These are phyloP conservation scores for Scheffersomyces insectosa DNA, from an alignment of 1,139 yeast species.

Conservation along the genomic window DNA sequence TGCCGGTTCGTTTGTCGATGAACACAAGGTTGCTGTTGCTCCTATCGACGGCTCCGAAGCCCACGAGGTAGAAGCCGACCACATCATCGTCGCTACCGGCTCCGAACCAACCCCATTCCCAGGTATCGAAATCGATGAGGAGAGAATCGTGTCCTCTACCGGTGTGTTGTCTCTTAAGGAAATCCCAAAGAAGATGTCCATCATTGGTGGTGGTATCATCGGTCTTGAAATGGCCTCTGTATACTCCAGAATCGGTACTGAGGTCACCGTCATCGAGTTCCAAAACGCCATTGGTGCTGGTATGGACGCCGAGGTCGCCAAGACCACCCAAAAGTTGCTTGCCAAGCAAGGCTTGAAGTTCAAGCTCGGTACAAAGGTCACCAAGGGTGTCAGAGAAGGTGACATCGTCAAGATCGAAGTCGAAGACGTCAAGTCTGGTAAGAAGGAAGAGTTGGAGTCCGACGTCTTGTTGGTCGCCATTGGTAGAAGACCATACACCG, in stretches of 20 bases:
- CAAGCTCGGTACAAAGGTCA: conserved; percentile 89
- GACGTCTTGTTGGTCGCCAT: conserved; percentile 95
- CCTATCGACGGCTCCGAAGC: conserved; percentile 85
- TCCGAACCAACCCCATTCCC: conserved; percentile 99
- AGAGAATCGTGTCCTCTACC: conserved; percentile 94
- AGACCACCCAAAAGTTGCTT: conserved; percentile 83
- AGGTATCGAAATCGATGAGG: conserved; percentile 94
- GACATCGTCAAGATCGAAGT: conserved; percentile 83
- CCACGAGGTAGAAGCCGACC: conserved; percentile 67
- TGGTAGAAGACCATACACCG: conserved; percentile 97
- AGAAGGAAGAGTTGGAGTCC: conserved; percentile 76
- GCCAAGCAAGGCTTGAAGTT: conserved; percentile 94
- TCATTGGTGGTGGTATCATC: conserved; percentile 99
- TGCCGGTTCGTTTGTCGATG: conserved; percentile 82
- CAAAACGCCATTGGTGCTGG: conserved; percentile 88
- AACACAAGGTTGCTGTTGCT: conserved; percentile 72
- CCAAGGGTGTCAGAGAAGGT: conserved; percentile 83
- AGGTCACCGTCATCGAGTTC: conserved; percentile 93
- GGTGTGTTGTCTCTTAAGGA: conserved; percentile 86
- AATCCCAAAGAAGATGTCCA: conserved; percentile 86
- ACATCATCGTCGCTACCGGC: conserved; percentile 96
- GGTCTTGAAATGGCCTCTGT: conserved; percentile 99
- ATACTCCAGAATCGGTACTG: conserved; percentile 91
- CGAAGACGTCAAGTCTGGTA: conserved; percentile 87
- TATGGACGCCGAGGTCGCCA: conserved; percentile 96